Percentiles rank a stretch among this genome's conserved stretches.
These are phyloP conservation scores for Debaryomyces sp. DNA, from an alignment of 1,139 yeast genomes.

Conservation along the genomic window DNA sequence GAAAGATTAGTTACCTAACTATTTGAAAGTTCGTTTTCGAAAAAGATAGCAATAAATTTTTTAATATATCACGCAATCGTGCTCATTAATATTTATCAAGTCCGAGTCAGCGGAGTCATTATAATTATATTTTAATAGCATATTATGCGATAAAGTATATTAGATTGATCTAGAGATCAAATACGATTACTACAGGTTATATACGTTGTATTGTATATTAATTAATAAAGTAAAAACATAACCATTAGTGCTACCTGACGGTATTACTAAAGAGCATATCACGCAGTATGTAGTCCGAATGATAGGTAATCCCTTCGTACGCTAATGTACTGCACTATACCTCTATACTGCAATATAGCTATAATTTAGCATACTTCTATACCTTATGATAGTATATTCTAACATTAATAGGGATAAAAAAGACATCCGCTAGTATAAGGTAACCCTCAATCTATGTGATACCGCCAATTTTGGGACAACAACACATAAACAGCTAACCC, in stretches of 20 bases:
- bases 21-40: neutral
- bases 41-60: constrained; percentile 1
- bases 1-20: neutral
- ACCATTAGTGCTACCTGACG: neutral
- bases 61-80: constrained; percentile 5
- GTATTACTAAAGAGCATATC: neutral
- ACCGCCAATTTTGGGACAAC: constrained; percentile 90
- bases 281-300: neutral
- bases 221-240: constrained; percentile 6
- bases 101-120: constrained; percentile 8
- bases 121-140: neutral
- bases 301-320: neutral
- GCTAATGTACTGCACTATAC: neutral
- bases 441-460: constrained; percentile 75
- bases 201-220: constrained; percentile 4
- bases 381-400: neutral
- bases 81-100: constrained; percentile 5
- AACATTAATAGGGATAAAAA: neutral
- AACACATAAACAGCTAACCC: constrained; percentile 74
- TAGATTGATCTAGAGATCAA: neutral
- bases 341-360: constrained; percentile 4
- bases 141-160: neutral
- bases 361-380: neutral
- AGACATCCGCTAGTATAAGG: constrained; percentile 34
- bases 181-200: neutral